A percentile compares a stretch with the other conserved stretches of the same genome.
Conservation (phyloP, 1,139 yeast genomes). For the Spathaspora sp. region DNA sequence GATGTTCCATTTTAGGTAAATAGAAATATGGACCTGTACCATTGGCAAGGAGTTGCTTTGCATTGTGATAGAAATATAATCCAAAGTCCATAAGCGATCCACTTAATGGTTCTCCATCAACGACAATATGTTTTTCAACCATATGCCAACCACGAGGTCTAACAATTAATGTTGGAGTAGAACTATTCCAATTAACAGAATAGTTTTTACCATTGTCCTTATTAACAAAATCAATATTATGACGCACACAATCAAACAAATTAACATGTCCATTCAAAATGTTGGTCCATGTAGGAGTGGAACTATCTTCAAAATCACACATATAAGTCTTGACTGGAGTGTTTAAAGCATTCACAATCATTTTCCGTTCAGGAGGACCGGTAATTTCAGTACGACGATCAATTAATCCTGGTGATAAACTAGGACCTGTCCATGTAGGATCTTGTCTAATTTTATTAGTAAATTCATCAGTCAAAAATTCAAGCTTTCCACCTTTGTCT, state of each 20-base stretch:
- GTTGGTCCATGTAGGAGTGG: conserved; percentile 94
- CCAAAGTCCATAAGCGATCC: conserved; percentile 81
- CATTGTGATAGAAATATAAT: conserved; percentile 73
- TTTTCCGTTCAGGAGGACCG: conserved; percentile 88
- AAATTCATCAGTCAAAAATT: conserved; percentile 59
- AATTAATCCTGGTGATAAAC: conserved; percentile 71
- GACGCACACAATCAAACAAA: conserved; percentile 81
- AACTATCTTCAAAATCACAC: conserved; percentile 95
- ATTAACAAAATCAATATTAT: conserved; percentile 54
- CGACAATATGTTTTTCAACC: conserved; percentile 66
- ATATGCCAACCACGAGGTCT: conserved; percentile 90
- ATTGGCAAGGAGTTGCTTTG: conserved; percentile 54
- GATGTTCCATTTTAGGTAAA: conserved; percentile 80
- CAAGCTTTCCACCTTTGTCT: conserved; percentile 69
- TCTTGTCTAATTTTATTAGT: conserved; percentile 70
- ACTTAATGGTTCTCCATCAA: conserved; percentile 73
- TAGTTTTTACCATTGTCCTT: conserved; percentile 60
- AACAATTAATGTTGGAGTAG: conserved; percentile 72
- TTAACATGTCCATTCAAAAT: conserved; percentile 88
- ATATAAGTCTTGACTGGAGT: conserved; percentile 87
- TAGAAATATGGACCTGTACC: conserved; percentile 79
- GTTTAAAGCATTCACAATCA: conserved; percentile 91
- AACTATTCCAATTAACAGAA: conserved; percentile 53
- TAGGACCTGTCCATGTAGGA: conserved; percentile 77
- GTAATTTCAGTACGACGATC: conserved; percentile 86